These are phyloP conservation scores for Fagopyrum esculentum DNA, from an alignment of 148 eudicot genomes.

Conservation along the genomic window DNA sequence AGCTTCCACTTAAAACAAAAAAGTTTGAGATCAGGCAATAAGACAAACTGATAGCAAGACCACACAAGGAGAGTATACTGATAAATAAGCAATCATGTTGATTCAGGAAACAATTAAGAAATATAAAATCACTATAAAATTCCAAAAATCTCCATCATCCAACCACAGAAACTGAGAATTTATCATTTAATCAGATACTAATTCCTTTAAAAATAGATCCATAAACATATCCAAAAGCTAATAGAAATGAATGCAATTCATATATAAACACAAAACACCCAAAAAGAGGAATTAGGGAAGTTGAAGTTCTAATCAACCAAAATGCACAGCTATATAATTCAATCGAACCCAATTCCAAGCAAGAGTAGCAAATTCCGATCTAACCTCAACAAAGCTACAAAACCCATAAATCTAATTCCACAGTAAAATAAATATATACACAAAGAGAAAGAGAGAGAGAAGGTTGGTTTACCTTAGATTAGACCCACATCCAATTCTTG, in stretches of 20 bases:
- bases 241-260: constrained; percentile 2
- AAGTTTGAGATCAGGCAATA: not conserved
- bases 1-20: not conserved
- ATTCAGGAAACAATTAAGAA: not conserved
- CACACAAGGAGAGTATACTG: not conserved
- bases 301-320: not conserved
- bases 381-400: constrained; percentile 12
- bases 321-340: not conserved
- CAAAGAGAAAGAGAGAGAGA: not conserved
- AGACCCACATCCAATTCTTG: constrained; percentile 40
- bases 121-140: not conserved
- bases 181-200: not conserved
- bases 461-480: constrained; percentile 46
- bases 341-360: not conserved
- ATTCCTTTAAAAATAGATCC: not conserved
- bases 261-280: not conserved
- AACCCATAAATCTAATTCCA: constrained; percentile 16
- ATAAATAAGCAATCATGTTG: not conserved
- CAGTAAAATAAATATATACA: not conserved
- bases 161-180: not conserved
- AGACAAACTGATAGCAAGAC: not conserved
- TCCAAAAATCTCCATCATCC: not conserved
- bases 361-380: not conserved
- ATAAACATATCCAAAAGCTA: not conserved
- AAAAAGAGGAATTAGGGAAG: not conserved